These are phyloP conservation scores for Furcasterigmium furcatum DNA, from an alignment of 2,329 filamentous ascomycete species.

Conservation along the genomic window DNA sequence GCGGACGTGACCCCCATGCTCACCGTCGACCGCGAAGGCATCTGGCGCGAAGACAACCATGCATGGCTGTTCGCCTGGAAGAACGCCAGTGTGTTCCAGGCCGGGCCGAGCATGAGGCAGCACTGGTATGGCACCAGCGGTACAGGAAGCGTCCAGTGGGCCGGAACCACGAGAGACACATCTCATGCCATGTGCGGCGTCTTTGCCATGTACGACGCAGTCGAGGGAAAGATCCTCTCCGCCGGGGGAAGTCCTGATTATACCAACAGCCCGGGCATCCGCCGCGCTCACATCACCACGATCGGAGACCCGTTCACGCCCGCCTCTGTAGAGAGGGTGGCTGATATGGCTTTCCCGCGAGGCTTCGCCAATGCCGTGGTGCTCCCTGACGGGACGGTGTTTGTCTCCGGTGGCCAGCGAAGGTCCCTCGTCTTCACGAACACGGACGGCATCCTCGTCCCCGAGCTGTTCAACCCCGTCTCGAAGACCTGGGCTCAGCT, in stretches of 20 bases:
- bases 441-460: constrained; percentile 30
- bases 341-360: constrained; percentile 29
- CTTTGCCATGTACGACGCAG: constrained; percentile 56
- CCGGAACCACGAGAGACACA: constrained; percentile 33
- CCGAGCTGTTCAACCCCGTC: constrained; percentile 44
- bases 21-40: constrained; percentile 45
- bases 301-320: constrained; percentile 24
- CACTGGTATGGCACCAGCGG: constrained; percentile 51
- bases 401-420: constrained; percentile 43
- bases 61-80: constrained; percentile 35
- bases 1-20: constrained; percentile 44
- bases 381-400: constrained; percentile 43
- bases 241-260: constrained; percentile 46
- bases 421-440: constrained; percentile 42
- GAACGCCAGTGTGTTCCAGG: constrained; percentile 48
- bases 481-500: constrained; percentile 34
- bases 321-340: background rate
- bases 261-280: constrained; percentile 31
- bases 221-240: constrained; percentile 52
- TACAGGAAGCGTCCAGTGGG: constrained; percentile 32
- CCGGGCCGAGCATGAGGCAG: constrained; percentile 49
- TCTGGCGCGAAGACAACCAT: constrained; percentile 38
- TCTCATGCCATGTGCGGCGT: constrained; percentile 51
- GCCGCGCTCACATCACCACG: constrained; percentile 45
- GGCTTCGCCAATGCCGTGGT: constrained; percentile 42